Percentiles rank a stretch among this genome's conserved stretches.
These are phyloP conservation scores for Solanum virginianum DNA, from an alignment of 257 asterid species.

Conservation along the genomic window DNA sequence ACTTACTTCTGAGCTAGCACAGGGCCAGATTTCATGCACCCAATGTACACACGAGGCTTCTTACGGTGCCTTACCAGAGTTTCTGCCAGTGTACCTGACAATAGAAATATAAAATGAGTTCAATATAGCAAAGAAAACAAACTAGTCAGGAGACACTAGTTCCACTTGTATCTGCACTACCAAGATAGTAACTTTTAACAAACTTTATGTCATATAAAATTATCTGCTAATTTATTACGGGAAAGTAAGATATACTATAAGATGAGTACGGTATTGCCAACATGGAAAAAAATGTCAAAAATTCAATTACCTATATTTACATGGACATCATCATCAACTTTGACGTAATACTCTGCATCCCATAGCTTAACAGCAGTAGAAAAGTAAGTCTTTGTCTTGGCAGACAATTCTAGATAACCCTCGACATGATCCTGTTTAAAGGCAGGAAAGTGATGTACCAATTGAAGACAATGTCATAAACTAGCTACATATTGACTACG, in stretches of 20 bases:
- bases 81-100: conserved; percentile 78
- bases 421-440: conserved; percentile 68
- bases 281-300: not conserved
- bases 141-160: not conserved
- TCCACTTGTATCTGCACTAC: not conserved
- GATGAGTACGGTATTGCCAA: not conserved
- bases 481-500: not conserved
- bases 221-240: not conserved
- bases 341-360: conserved; percentile 90
- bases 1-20: conserved; percentile 78
- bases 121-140: not conserved
- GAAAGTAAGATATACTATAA: not conserved
- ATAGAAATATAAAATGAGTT: not conserved
- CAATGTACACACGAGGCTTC: conserved; percentile 62
- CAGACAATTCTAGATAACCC: conserved; percentile 89
- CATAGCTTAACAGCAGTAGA: conserved; percentile 64
- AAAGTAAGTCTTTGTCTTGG: conserved; percentile 78
- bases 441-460: not conserved
- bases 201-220: not conserved
- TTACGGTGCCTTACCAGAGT: conserved; percentile 58
- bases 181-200: not conserved
- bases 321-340: conserved; percentile 93
- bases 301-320: conserved; percentile 65
- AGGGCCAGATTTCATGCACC: conserved; percentile 97
- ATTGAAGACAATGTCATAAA: not conserved